These are phyloP conservation scores for Eimeria necatrix DNA, from an alignment of 169 alveolate species.

Conservation along the genomic window DNA sequence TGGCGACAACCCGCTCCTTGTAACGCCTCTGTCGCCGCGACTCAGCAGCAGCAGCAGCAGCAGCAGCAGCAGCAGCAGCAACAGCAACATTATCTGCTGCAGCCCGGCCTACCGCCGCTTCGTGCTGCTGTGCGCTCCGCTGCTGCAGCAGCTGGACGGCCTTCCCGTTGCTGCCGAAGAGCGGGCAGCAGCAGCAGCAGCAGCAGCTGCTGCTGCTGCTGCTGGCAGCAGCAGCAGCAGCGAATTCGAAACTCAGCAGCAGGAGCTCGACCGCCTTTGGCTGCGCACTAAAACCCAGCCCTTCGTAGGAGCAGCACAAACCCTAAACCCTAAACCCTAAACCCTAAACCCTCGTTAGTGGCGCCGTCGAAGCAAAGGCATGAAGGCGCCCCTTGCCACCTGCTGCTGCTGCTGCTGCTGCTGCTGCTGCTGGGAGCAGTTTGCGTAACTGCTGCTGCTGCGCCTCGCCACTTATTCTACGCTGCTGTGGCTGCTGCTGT, in stretches of 20 bases:
- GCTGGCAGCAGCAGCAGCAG: slow-evolving; percentile 7
- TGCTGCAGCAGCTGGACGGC: slow-evolving; percentile 47
- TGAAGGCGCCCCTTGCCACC: neutral
- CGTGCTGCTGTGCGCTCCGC: slow-evolving; percentile 56
- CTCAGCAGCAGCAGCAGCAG: slow-evolving; percentile 7
- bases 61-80: slow-evolving; percentile 3
- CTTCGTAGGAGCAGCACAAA: neutral
- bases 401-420: slow-evolving; percentile 11
- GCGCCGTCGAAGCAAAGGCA: neutral
- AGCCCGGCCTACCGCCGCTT: neutral
- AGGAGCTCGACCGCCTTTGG: slow-evolving; percentile 35
- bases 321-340: slow-evolving; percentile 17
- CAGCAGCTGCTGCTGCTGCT: slow-evolving; percentile 37
- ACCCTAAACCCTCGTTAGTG: slow-evolving; percentile 32
- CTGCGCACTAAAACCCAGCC: neutral
- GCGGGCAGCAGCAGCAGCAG: slow-evolving; percentile 58
- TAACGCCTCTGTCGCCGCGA: neutral
- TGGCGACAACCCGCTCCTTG: neutral
- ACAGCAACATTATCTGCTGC: slow-evolving; percentile 6
- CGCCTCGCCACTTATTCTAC: neutral
- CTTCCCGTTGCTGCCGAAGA: neutral
- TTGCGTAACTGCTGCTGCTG: neutral
- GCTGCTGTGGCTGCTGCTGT: too few species aligned
- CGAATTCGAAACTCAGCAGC: slow-evolving; percentile 7
- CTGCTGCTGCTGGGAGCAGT: neutral